Conservation (phyloP, 495 filamentous ascomycete genomes). For the Podospora appendiculata region DNA sequence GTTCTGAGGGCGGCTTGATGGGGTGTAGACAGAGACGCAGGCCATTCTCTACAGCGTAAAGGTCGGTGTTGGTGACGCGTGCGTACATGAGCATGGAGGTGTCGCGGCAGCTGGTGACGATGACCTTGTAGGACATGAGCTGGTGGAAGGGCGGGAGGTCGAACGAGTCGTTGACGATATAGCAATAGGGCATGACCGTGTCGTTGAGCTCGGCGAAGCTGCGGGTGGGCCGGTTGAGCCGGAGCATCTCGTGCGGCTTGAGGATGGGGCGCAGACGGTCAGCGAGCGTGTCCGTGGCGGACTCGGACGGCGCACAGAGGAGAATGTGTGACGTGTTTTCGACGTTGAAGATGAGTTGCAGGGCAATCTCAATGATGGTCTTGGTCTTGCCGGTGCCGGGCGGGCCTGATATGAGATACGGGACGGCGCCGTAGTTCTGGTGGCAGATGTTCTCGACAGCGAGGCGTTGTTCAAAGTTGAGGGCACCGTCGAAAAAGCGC, state of each 20-base stretch:
- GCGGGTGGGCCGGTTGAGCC: slow-evolving; percentile 40
- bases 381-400: slow-evolving; percentile 51
- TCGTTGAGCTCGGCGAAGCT: slow-evolving; percentile 41
- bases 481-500: slow-evolving; percentile 28
- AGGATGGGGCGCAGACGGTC: slow-evolving; percentile 36
- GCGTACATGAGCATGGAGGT: slow-evolving; percentile 42
- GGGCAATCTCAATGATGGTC: slow-evolving; percentile 42
- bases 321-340: slow-evolving; percentile 33
- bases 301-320: slow-evolving; percentile 49
- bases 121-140: slow-evolving; percentile 42
- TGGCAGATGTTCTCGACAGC: slow-evolving; percentile 36
- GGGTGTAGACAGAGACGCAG: slow-evolving; percentile 11
- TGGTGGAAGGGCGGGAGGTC: slow-evolving; percentile 37
- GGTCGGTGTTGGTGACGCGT: slow-evolving; percentile 34
- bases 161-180: slow-evolving; percentile 37
- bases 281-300: slow-evolving; percentile 46
- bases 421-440: slow-evolving; percentile 39
- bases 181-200: slow-evolving; percentile 40
- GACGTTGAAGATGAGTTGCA: slow-evolving; percentile 23
- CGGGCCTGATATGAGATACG: slow-evolving; percentile 47
- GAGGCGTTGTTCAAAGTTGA: slow-evolving; percentile 47
- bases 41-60: slow-evolving; percentile 16
- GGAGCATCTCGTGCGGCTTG: slow-evolving; percentile 32
- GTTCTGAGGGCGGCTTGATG: neutral
- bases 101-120: slow-evolving; percentile 45